phyloP scores from a whole-genome alignment of 2,329 filamentous ascomycete genomes.

The Sporothrix dimorphospora region DNA sequence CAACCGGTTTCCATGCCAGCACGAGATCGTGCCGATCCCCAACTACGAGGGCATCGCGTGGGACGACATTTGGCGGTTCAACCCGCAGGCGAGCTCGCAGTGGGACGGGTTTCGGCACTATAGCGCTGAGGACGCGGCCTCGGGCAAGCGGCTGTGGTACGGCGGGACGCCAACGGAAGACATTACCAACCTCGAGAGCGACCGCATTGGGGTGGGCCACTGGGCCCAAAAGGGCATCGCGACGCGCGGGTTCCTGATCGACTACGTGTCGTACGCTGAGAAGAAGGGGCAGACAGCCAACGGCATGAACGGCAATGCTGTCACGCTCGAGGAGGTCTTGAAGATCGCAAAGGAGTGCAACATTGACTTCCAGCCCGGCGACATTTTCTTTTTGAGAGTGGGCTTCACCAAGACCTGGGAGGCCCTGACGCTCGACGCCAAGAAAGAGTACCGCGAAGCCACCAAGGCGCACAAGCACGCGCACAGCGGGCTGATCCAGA shows the following conservation, averaged over 20 bases:
- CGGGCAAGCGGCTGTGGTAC: slow-evolving; percentile 19
- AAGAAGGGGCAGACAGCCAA: slow-evolving; percentile 43
- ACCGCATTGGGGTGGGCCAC: slow-evolving; percentile 25
- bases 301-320: slow-evolving; percentile 46
- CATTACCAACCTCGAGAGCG: slow-evolving; percentile 5
- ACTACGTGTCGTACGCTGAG: slow-evolving; percentile 53
- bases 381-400: slow-evolving; percentile 60
- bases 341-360: slow-evolving; percentile 49
- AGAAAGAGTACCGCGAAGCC: slow-evolving; percentile 40
- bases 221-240: slow-evolving; percentile 45
- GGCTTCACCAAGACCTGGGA: slow-evolving; percentile 55
- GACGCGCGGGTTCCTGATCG: slow-evolving; percentile 56
- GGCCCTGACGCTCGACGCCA: slow-evolving; percentile 43
- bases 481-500: slow-evolving; percentile 50
- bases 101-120: slow-evolving; percentile 30
- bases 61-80: slow-evolving; percentile 44
- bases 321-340: slow-evolving; percentile 49
- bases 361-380: slow-evolving; percentile 51
- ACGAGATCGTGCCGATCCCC: slow-evolving; percentile 23
- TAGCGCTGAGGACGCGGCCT: neutral
- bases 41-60: slow-evolving; percentile 26
- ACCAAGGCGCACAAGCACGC: slow-evolving; percentile 7
- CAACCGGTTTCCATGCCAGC: slow-evolving; percentile 19
- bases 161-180: slow-evolving; percentile 22
- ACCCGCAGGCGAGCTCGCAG: slow-evolving; percentile 27